phyloP scores from a whole-genome alignment of 441 rosid species.

The Bruguiera hainesii region DNA sequence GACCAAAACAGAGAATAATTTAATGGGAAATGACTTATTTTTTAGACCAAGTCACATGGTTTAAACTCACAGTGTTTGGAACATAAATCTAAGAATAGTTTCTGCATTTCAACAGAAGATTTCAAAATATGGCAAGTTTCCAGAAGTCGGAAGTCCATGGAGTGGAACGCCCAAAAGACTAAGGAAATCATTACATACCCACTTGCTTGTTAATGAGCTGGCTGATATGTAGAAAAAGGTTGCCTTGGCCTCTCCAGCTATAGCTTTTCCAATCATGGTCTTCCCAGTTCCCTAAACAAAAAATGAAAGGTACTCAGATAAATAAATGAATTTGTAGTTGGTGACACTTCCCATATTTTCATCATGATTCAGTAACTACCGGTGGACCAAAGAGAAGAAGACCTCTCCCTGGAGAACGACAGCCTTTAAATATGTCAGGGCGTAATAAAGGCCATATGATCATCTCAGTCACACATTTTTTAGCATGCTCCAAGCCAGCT shows the following conservation, averaged over 20 bases:
- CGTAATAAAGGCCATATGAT: slow-evolving; percentile 96
- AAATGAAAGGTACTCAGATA: slow-evolving; percentile 21
- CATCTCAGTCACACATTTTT: slow-evolving; percentile 97
- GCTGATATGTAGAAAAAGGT: slow-evolving; percentile 97
- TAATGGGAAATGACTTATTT: not conserved
- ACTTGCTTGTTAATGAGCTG: slow-evolving; percentile 96
- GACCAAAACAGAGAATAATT: not conserved
- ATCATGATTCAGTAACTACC: slow-evolving; percentile 42
- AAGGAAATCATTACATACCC: slow-evolving; percentile 51
- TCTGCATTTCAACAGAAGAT: slow-evolving; percentile 6
- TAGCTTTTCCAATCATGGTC: slow-evolving; percentile 98
- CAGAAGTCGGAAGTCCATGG: not conserved
- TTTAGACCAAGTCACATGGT: too few species aligned
- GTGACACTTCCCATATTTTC: slow-evolving; percentile 13
- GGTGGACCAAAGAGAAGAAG: slow-evolving; percentile 99
- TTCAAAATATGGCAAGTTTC: slow-evolving; percentile 3
- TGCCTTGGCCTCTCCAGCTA: slow-evolving; percentile 98
- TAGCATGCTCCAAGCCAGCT: slow-evolving; percentile 99
- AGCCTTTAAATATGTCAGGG: slow-evolving; percentile 91
- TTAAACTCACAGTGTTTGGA: too few species aligned
- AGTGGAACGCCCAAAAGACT: slow-evolving; percentile 9
- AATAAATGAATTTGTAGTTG: not conserved
- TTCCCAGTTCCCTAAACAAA: slow-evolving; percentile 83
- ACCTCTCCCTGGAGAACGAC: slow-evolving; percentile 97
- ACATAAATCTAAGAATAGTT: not conserved